Conservation (phyloP, 805 yeast genomes). For the Pichia cephalocereana region DNA sequence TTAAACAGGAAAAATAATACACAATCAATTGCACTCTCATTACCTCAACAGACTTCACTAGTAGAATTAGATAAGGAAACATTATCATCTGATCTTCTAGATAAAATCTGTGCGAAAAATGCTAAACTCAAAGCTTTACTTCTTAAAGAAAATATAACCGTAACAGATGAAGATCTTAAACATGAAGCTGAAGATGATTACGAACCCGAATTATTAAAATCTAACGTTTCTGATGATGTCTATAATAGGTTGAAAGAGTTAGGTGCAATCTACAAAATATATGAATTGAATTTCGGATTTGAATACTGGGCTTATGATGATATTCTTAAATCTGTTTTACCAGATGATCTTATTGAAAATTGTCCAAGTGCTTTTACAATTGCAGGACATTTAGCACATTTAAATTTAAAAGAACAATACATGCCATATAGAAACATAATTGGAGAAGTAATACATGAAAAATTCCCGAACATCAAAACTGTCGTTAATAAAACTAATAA, state of each 20-base stretch:
- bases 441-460: conserved; percentile 86
- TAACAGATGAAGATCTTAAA: conserved; percentile 26
- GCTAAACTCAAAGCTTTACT: conserved; percentile 44
- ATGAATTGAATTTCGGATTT: conserved; percentile 53
- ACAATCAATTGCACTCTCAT: conserved; percentile 35
- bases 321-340: conserved; percentile 66
- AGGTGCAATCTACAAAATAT: conserved; percentile 40
- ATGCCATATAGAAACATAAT: conserved; percentile 73
- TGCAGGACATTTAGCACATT: conserved; percentile 93
- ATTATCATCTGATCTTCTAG: conserved; percentile 7
- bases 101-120: conserved; percentile 20
- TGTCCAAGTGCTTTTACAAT: conserved; percentile 86
- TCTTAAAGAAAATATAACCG: conserved; percentile 42
- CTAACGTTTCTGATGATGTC: conserved; percentile 36
- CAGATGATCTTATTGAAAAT: conserved; percentile 58
- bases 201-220: conserved; percentile 20
- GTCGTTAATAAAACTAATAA: conserved; percentile 89
- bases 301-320: conserved; percentile 88
- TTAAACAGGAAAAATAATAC: conserved; percentile 45
- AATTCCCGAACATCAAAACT: conserved; percentile 70
- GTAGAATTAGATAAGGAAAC: conserved; percentile 28
- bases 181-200: neutral
- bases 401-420: conserved; percentile 76
- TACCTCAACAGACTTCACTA: conserved; percentile 67
- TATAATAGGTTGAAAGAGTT: conserved; percentile 24